These are phyloP conservation scores for Solanum etuberosum DNA, from an alignment of 257 asterid species.

Conservation along the genomic window DNA sequence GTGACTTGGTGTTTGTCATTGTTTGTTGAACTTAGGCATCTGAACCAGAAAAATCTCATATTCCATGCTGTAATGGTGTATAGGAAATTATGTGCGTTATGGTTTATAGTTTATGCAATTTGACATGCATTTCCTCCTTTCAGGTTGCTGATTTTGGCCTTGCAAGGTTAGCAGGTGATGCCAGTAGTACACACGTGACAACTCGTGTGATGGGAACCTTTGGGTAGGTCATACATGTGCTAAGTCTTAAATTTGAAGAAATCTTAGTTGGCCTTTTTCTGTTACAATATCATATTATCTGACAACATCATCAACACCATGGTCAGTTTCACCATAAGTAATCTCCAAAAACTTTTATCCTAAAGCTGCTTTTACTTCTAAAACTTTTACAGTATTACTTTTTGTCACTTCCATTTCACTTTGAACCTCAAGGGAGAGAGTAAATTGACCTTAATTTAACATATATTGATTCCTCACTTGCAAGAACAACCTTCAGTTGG, in stretches of 20 bases:
- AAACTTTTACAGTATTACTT: neutral
- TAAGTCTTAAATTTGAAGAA: neutral
- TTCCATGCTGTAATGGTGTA: neutral
- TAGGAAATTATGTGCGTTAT: neutral
- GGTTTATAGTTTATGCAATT: neutral
- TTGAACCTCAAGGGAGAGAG: neutral
- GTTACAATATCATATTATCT: neutral
- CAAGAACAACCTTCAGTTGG: neutral
- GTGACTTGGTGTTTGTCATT: neutral
- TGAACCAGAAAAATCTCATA: neutral
- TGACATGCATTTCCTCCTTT: neutral
- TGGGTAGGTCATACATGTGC: constrained; percentile 41
- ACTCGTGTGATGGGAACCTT: constrained; percentile 96
- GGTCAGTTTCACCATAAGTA: neutral
- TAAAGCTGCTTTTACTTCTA: neutral
- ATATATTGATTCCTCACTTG: neutral
- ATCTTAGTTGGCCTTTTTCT: neutral
- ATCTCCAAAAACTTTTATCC: neutral
- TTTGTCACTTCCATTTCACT: neutral
- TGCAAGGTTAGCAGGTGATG: constrained; percentile 71
- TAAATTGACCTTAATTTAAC: neutral
- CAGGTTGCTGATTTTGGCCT: constrained; percentile 95
- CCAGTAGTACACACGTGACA: constrained; percentile 65
- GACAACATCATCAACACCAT: neutral
- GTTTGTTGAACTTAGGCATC: neutral